Base-by-base conservation (phyloP, 345 rosid genomes). In the Leavenworthia alabamica region DNA sequence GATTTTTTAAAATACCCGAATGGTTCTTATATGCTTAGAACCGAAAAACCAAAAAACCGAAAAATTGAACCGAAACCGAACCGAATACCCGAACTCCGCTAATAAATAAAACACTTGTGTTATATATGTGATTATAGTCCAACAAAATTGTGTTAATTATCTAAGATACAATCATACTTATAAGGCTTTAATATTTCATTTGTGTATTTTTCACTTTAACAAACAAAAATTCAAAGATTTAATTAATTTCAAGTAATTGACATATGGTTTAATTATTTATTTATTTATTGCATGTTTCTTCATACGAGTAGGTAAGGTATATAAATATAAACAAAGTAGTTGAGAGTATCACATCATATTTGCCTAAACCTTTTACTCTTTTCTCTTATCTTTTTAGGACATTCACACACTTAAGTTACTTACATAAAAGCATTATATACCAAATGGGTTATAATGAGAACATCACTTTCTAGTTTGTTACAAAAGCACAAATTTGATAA, bases 381-480 rank as follows among this genome's bases (percentile, higher is more conserved):
- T 68, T 53, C 12, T 35, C 56, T 35, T 41, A 41, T 48, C 9
- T 68, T 56, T 31, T 31, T n/a, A n/a, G 39, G 52, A 33, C 48
- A 70, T 55, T 70, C 57, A 62, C 74, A 45, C 56, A 57, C 50
- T 15, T 70, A 70, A 54, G 29, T 17, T 52, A 54, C 68, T 45
- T 60, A 19, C 55, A 12, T 31, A 6, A 50, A 68, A 60, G 26
- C 10, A 0, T n/a, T n/a, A n/a, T n/a, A 29, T 45, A 13, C 32
- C 43, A 61, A 62, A 44, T 24, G 12, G 41, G 68, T 20, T 35
- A 70, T 36, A 63, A 62, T 70, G 68, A 70, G 50, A 70, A 37
- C 68, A 62, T 29, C 44, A 37, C 68, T 70, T 62, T 70, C 63
- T 37, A 28, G 68, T 70, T 70, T 70, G 74, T 70, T 70, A 66